Evolutionary conservation across 345 rosid species (phyloP).

Genomic region (Jatropha curcas): DNA sequence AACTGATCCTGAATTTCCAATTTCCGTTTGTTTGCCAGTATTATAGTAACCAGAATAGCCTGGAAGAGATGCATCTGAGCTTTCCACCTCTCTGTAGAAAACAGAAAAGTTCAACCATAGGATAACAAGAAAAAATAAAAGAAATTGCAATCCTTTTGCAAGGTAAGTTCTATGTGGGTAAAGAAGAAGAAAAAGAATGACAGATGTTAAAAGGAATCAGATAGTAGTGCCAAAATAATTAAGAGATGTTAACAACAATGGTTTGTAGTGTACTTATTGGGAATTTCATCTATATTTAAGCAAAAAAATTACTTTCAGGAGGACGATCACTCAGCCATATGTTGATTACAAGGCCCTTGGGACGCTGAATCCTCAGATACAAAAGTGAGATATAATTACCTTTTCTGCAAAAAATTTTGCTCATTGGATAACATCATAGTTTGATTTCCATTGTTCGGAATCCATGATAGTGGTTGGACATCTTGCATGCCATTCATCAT

Average conservation of each 20-base stretch:
- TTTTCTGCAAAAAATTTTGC: slow-evolving; percentile 50
- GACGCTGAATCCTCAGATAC: background rate
- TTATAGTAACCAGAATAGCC: slow-evolving; percentile 56
- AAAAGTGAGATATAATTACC: slow-evolving; percentile 37
- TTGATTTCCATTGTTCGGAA: slow-evolving; percentile 58
- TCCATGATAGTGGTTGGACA: slow-evolving; percentile 65
- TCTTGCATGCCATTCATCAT: slow-evolving; percentile 64
- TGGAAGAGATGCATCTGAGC: slow-evolving; percentile 50
- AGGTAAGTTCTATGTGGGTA: background rate
- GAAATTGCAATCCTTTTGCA: background rate
- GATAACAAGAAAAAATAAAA: background rate
- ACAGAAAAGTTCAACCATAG: slow-evolving; percentile 17
- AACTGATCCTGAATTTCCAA: slow-evolving; percentile 46
- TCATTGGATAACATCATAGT: slow-evolving; percentile 56
- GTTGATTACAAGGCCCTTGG: background rate
- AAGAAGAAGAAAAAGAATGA: background rate
- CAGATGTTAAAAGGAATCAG: background rate
- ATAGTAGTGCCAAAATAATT: background rate
- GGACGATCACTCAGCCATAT: background rate
- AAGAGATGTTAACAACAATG: background rate
- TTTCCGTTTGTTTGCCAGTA: slow-evolving; percentile 48
- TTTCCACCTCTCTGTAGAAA: slow-evolving; percentile 52
- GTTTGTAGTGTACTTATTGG: no score
- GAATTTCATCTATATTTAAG: no score
- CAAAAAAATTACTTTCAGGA: slow-evolving; percentile 7